Evolutionary conservation across 768 basidiomycete species (phyloP).

Genomic region (Naganishia antarctica): DNA sequence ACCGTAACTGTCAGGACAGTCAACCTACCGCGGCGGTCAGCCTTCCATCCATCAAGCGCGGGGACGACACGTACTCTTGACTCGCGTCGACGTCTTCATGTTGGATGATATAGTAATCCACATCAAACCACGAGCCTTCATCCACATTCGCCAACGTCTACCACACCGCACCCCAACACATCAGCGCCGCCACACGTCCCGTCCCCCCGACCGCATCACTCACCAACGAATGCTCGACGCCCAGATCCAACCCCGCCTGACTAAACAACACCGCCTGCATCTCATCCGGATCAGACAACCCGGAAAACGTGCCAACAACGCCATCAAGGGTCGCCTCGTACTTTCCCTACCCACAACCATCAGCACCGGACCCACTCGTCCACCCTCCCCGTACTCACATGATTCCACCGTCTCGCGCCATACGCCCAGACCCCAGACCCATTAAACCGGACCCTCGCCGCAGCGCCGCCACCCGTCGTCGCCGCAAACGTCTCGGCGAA

Average conservation of each 20-base stretch:
- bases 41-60: not conserved
- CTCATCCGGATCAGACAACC: not conserved
- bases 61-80: not conserved
- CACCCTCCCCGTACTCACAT: not conserved
- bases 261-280: slow-evolving; percentile 13
- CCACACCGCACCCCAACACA: too few species aligned
- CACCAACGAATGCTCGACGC: slow-evolving; percentile 16
- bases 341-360: not conserved
- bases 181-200: too few species aligned
- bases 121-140: not conserved
- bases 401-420: slow-evolving; percentile 10
- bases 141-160: not conserved
- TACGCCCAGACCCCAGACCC: slow-evolving; percentile 23
- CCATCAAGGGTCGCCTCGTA: slow-evolving; percentile 17
- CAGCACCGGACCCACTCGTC: not conserved
- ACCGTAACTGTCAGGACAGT: not conserved
- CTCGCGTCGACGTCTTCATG: not conserved
- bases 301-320: not conserved
- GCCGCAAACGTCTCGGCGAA: not conserved
- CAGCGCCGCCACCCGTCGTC: not conserved
- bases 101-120: slow-evolving; percentile 19
- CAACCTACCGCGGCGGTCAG: not conserved
- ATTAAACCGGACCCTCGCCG: slow-evolving; percentile 11
- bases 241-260: slow-evolving; percentile 9
- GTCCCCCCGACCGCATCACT: not conserved